Percentiles rank a stretch among this genome's conserved stretches.
Conservation (phyloP, 108 stramenopile genomes). For the Nitzschia sp. region DNA sequence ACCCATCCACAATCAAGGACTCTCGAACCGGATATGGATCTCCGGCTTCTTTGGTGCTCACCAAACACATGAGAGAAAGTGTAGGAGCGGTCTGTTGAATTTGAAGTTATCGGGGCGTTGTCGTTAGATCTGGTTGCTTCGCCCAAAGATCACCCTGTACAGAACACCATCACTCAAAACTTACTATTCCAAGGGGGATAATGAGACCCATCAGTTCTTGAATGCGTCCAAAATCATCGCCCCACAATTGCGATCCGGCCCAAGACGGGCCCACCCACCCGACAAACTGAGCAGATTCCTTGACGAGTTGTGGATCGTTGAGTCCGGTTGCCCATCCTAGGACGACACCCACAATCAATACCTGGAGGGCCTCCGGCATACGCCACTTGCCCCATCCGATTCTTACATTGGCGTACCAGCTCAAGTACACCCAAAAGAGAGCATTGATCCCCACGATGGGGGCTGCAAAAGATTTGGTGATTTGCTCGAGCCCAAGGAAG, state of each 20-base stretch:
- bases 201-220: conserved; percentile 40
- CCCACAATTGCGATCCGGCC: background rate
- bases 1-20: conserved; percentile 56
- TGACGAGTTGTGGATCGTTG: background rate
- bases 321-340: conserved; percentile 41
- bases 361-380: conserved; percentile 37
- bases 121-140: too few species aligned
- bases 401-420: conserved; percentile 34
- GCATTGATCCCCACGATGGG: conserved; percentile 40
- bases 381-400: conserved; percentile 19
- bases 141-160: too few species aligned
- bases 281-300: conserved; percentile 9
- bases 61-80: conserved; percentile 35
- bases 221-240: conserved; percentile 27
- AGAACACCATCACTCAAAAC: too few species aligned
- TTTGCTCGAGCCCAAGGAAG: conserved; percentile 40
- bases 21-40: conserved; percentile 54
- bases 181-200: conserved; percentile 39
- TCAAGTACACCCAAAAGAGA: conserved; percentile 30
- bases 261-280: conserved; percentile 25
- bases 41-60: conserved; percentile 42
- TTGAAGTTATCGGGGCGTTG: too few species aligned
- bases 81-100: conserved; percentile 33
- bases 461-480: conserved; percentile 19
- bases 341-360: conserved; percentile 24